Conservation (phyloP, 1,139 yeast species). For the Suhomyces choctaworum region DNA sequence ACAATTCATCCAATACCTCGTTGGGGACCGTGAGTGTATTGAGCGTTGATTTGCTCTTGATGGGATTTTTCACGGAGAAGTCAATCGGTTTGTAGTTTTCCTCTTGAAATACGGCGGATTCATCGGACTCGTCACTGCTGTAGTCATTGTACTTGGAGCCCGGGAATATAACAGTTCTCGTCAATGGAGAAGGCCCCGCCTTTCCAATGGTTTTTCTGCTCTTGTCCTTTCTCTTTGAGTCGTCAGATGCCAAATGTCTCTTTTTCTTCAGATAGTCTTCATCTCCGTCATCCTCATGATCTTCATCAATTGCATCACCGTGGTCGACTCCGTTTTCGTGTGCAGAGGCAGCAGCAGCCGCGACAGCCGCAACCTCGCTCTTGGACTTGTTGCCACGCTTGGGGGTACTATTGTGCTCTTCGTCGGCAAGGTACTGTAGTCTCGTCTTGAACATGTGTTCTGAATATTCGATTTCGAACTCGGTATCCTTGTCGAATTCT, state of each 20-base stretch:
- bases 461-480: conserved; percentile 70
- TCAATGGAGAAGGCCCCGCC: conserved; percentile 21
- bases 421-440: conserved; percentile 53
- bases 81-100: conserved; percentile 8
- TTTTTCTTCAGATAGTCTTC: conserved; percentile 12
- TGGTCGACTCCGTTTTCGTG: conserved; percentile 19
- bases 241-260: conserved; percentile 14
- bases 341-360: conserved; percentile 11
- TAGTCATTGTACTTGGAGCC: conserved; percentile 4
- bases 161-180: conserved; percentile 16
- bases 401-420: conserved; percentile 37
- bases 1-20: conserved; percentile 13
- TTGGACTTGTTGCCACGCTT: conserved; percentile 37
- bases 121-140: conserved; percentile 7
- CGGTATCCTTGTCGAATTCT: conserved; percentile 67
- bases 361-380: conserved; percentile 23
- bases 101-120: conserved; percentile 2
- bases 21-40: conserved; percentile 25
- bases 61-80: conserved; percentile 8
- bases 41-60: conserved; percentile 7
- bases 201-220: conserved; percentile 5
- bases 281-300: conserved; percentile 6
- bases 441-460: conserved; percentile 66
- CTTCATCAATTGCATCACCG: conserved; percentile 10
- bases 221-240: conserved; percentile 11